phyloP scores from a whole-genome alignment of 352 stramenopile species.

The Lagenidium sp. region DNA sequence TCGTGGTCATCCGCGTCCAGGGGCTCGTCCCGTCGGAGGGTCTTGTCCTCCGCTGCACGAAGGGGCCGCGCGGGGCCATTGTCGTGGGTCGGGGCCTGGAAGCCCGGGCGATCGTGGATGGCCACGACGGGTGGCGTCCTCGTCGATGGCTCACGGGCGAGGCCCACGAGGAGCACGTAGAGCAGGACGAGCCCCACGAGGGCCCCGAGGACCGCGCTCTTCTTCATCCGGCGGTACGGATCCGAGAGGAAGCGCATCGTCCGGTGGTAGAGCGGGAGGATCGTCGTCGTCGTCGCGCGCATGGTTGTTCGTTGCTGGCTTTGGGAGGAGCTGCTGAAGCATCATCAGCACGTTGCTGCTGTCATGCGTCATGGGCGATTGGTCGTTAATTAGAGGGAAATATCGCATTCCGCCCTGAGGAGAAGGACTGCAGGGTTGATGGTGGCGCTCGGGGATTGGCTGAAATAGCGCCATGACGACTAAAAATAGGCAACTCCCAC shows the following conservation, averaged over 20 bases:
- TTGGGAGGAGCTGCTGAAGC: too few species aligned
- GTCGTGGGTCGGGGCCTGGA: constrained; percentile 7
- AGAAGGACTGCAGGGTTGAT: too few species aligned
- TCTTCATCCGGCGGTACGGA: constrained; percentile 55
- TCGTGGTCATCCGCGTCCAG: neutral
- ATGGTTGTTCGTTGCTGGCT: constrained; percentile 7
- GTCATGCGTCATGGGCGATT: too few species aligned
- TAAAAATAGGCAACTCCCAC: too few species aligned
- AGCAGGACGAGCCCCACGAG: constrained; percentile 41
- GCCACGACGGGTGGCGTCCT: constrained; percentile 2
- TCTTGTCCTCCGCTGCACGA: too few species aligned
- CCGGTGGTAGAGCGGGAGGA: constrained; percentile 59
- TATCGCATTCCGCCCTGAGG: too few species aligned
- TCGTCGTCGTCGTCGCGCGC: constrained; percentile 3
- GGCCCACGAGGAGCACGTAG: constrained; percentile 34
- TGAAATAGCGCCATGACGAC: too few species aligned
- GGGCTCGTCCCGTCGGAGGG: neutral
- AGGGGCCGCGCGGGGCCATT: too few species aligned
- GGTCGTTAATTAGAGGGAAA: too few species aligned
- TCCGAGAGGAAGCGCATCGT: constrained; percentile 47
- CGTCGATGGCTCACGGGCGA: constrained; percentile 15
- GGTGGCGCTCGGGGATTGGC: too few species aligned
- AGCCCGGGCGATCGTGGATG: constrained; percentile 10
- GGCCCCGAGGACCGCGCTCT: constrained; percentile 22
- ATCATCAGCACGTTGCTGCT: too few species aligned